Percentiles rank a stretch among this genome's conserved stretches.
Conservation (phyloP, 2,329 filamentous ascomycete genomes). For the Byssoonygena ceratinophila region DNA sequence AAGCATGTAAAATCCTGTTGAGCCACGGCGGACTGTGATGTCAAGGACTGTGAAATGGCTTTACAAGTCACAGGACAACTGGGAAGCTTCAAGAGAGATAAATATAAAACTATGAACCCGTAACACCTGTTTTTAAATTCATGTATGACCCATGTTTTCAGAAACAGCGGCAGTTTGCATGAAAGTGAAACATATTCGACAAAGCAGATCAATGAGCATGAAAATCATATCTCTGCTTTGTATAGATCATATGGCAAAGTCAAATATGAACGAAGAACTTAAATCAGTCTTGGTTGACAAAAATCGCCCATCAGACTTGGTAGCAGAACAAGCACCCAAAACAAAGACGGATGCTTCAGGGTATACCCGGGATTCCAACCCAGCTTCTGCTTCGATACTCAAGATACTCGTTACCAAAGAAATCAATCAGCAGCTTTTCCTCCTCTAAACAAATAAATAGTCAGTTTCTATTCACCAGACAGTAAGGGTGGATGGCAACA, state of each 20-base stretch:
- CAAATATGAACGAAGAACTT: too few relatives aligned
- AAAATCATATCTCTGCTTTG: neutral
- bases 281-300: neutral
- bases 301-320: neutral
- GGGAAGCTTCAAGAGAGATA: neutral
- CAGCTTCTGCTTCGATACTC: slow-evolving; percentile 60
- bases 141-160: too few relatives aligned
- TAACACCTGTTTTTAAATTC: too few relatives aligned
- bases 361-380: slow-evolving; percentile 72
- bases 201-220: neutral
- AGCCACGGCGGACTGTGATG: neutral
- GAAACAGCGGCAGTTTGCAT: too few relatives aligned
- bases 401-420: slow-evolving; percentile 76
- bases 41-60: neutral
- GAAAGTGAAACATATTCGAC: too few relatives aligned
- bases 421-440: slow-evolving; percentile 63
- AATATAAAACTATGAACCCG: neutral
- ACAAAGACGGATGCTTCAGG: slow-evolving; percentile 24
- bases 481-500: slow-evolving; percentile 25
- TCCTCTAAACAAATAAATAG: slow-evolving; percentile 47
- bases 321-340: neutral
- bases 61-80: neutral
- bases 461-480: neutral
- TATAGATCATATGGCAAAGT: neutral
- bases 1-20: neutral